Percentiles rank a stretch among this genome's conserved stretches.
These are phyloP conservation scores for Komagataea norvegica DNA, from an alignment of 1,139 yeast genomes.

Conservation along the genomic window DNA sequence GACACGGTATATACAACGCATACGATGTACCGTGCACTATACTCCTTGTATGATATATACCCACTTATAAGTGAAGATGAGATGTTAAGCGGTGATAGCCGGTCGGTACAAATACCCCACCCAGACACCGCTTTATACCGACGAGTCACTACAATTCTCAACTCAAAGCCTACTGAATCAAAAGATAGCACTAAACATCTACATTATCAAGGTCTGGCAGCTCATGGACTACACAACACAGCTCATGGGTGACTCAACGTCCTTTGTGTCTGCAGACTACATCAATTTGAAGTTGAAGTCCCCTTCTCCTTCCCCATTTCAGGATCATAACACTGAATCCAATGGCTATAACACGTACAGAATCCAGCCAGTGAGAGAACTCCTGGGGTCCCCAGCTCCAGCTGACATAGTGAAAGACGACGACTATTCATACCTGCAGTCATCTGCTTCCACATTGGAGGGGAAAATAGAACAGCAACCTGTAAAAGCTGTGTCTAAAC, in stretches of 20 bases:
- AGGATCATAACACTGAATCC: conserved; percentile 1
- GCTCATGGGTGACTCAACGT: conserved; percentile 6
- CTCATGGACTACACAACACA: conserved; percentile 11
- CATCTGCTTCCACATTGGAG: neutral
- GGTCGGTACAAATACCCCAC: too few relatives aligned
- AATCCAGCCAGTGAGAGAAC: conserved; percentile 1
- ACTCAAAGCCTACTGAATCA: too few relatives aligned
- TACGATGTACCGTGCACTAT: too few relatives aligned
- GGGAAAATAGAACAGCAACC: neutral
- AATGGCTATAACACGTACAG: neutral
- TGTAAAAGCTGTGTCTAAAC: conserved; percentile 14
- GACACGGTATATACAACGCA: too few relatives aligned
- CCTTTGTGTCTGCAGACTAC: conserved; percentile 1
- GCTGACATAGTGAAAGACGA: neutral
- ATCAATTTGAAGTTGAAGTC: conserved; percentile 9
- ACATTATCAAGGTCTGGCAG: too few relatives aligned
- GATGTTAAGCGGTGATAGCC: too few relatives aligned
- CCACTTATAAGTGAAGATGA: too few relatives aligned
- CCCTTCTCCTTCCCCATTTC: conserved; percentile 12
- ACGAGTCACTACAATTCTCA: too few relatives aligned
- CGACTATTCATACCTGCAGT: neutral
- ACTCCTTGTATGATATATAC: too few relatives aligned
- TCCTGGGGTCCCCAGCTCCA: neutral
- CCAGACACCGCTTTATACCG: too few relatives aligned
- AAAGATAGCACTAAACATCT: too few relatives aligned